These are phyloP conservation scores for Diplodia sapinea DNA, from an alignment of 2,329 filamentous ascomycete genomes.

Conservation along the genomic window DNA sequence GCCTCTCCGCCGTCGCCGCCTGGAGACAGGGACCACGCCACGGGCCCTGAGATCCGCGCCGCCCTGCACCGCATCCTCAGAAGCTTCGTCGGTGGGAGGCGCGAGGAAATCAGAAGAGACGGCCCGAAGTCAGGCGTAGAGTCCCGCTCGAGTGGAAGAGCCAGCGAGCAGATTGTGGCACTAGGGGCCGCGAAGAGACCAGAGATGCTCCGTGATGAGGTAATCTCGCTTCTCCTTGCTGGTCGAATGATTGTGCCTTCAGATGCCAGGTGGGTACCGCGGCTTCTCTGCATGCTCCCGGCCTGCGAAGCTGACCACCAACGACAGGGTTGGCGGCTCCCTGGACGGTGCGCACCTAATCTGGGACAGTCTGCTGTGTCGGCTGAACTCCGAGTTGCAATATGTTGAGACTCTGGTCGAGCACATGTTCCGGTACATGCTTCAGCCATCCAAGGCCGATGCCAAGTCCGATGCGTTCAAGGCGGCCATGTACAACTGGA, in stretches of 20 bases:
- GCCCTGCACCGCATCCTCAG: slow-evolving; percentile 22
- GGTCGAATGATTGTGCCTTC: slow-evolving; percentile 30
- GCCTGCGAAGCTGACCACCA: slow-evolving; percentile 11
- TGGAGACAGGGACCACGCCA: slow-evolving; percentile 21
- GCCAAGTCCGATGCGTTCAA: slow-evolving; percentile 26
- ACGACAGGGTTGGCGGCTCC: slow-evolving; percentile 22
- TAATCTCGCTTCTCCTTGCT: slow-evolving; percentile 29
- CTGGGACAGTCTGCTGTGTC: slow-evolving; percentile 50
- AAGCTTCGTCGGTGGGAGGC: slow-evolving; percentile 24
- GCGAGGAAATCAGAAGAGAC: slow-evolving; percentile 27
- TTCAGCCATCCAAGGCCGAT: slow-evolving; percentile 34
- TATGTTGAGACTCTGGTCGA: slow-evolving; percentile 44
- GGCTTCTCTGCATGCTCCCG: slow-evolving; percentile 28
- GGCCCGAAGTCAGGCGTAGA: slow-evolving; percentile 27
- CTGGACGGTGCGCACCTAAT: slow-evolving; percentile 48
- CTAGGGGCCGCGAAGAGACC: slow-evolving; percentile 13
- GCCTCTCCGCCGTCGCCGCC: slow-evolving; percentile 32
- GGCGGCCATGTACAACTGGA: slow-evolving; percentile 51
- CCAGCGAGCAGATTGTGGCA: slow-evolving; percentile 14
- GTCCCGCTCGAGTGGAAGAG: slow-evolving; percentile 13
- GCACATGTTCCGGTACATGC: slow-evolving; percentile 47
- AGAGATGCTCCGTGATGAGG: slow-evolving; percentile 7
- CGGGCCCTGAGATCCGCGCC: slow-evolving; percentile 2
- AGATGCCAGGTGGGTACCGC: slow-evolving; percentile 14
- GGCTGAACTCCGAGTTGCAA: slow-evolving; percentile 42